Evolutionary conservation across 768 basidiomycete species (phyloP).

Genomic region (Leucosporidium creatinivorum): DNA sequence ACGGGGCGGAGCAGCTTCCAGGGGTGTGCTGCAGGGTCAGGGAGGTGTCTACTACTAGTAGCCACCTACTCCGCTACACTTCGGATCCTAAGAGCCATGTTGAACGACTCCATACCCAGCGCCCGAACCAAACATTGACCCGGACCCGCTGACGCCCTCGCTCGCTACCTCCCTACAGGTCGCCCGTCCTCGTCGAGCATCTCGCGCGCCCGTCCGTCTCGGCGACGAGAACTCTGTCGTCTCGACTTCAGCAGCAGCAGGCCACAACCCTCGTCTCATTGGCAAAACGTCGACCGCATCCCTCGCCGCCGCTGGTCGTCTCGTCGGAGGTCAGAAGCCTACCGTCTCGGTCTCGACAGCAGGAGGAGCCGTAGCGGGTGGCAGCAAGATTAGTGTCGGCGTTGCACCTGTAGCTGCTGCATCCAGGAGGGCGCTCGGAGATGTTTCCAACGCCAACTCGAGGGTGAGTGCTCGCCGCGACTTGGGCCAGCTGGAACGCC

Average conservation of each 20-base stretch:
- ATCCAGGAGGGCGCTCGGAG: constrained; percentile 13
- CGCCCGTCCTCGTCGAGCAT: constrained; percentile 21
- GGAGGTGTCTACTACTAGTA: not conserved
- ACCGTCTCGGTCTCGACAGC: not conserved
- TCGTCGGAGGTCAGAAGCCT: not conserved
- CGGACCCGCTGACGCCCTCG: not conserved
- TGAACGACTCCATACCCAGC: not conserved
- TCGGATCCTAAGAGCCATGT: not conserved
- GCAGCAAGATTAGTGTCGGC: not conserved
- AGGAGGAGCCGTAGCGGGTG: not conserved
- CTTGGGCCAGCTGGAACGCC: not conserved
- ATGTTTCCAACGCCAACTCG: constrained; percentile 18
- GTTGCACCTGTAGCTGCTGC: not conserved
- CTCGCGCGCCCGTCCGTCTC: constrained; percentile 19
- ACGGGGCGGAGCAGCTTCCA: not conserved
- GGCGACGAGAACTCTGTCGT: constrained; percentile 18
- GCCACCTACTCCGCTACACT: not conserved
- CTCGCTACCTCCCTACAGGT: constrained; percentile 11
- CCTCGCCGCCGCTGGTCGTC: not conserved
- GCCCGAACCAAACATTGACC: not conserved
- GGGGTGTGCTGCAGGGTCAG: not conserved
- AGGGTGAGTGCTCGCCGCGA: constrained; percentile 8
- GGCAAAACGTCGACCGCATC: not conserved
- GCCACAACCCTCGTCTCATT: not conserved
- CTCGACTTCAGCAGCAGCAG: not conserved